These are phyloP conservation scores for Stachybotrys chartarum DNA, from an alignment of 2,329 filamentous ascomycete species.

Conservation along the genomic window DNA sequence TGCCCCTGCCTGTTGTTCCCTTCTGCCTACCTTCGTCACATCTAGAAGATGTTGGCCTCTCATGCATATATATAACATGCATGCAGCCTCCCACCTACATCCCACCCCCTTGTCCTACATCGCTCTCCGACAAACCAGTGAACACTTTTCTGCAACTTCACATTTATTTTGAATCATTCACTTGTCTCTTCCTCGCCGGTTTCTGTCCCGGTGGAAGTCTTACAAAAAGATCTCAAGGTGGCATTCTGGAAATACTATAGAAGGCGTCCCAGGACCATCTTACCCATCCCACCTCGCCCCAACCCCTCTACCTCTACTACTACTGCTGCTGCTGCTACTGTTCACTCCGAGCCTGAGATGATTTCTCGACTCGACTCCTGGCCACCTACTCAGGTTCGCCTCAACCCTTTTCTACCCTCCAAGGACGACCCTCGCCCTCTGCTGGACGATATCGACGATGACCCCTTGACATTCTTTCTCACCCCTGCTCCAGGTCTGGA, in stretches of 20 bases:
- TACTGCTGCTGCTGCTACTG: constrained; percentile 8
- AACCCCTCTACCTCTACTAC: not conserved
- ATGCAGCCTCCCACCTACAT: not conserved
- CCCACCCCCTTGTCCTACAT: not conserved
- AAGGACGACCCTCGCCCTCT: constrained; percentile 33
- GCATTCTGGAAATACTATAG: constrained; percentile 8
- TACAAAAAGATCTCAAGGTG: not conserved
- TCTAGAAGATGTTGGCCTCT: not conserved
- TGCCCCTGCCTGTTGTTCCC: not conserved
- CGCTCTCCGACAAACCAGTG: not conserved
- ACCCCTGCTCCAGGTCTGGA: constrained; percentile 39
- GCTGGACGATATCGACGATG: constrained; percentile 42
- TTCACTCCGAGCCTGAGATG: constrained; percentile 26
- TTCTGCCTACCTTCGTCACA: not conserved
- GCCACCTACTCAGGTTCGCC: constrained; percentile 43
- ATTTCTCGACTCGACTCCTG: constrained; percentile 38
- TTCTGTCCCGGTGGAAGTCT: not conserved
- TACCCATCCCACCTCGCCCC: not conserved
- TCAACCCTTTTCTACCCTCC: constrained; percentile 32
- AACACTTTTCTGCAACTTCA: not conserved
- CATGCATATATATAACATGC: not conserved
- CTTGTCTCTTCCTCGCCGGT: not conserved
- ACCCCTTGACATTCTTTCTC: constrained; percentile 50
- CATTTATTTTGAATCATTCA: not conserved
- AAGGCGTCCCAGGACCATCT: constrained; percentile 6